Conservation (phyloP, 768 basidiomycete genomes). For the Tulasnella sp. region DNA sequence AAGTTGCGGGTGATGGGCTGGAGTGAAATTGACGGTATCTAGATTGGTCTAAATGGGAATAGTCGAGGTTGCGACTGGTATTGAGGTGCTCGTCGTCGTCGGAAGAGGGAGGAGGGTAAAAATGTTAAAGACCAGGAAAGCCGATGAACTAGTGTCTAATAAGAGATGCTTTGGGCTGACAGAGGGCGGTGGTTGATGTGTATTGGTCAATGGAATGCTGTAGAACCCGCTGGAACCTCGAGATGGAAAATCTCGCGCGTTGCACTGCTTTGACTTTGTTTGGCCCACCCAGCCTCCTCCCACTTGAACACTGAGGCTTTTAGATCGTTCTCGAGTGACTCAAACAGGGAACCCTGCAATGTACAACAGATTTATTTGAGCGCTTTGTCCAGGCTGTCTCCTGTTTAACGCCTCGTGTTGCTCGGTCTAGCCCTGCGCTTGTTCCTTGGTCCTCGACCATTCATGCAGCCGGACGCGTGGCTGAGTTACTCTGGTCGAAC, state of each 20-base stretch:
- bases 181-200: neutral
- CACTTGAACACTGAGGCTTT: neutral
- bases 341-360: too few species aligned
- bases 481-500: neutral
- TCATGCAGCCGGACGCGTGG: neutral
- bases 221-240: neutral
- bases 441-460: neutral
- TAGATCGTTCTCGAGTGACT: too few species aligned
- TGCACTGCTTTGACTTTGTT: neutral
- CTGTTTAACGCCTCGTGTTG: too few species aligned
- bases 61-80: neutral
- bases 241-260: neutral
- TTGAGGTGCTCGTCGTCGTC: neutral
- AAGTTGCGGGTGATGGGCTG: neutral
- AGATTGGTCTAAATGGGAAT: conserved; percentile 11
- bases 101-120: neutral
- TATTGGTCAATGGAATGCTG: neutral
- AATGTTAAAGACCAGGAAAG: neutral
- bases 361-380: too few species aligned
- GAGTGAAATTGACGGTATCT: neutral
- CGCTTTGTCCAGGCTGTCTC: too few species aligned
- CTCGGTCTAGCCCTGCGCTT: too few species aligned
- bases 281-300: neutral
- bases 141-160: neutral
- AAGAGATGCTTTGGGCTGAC: neutral